phyloP scores from a whole-genome alignment of 108 stramenopile genomes.

The Chaetoceros tenuissimus region DNA sequence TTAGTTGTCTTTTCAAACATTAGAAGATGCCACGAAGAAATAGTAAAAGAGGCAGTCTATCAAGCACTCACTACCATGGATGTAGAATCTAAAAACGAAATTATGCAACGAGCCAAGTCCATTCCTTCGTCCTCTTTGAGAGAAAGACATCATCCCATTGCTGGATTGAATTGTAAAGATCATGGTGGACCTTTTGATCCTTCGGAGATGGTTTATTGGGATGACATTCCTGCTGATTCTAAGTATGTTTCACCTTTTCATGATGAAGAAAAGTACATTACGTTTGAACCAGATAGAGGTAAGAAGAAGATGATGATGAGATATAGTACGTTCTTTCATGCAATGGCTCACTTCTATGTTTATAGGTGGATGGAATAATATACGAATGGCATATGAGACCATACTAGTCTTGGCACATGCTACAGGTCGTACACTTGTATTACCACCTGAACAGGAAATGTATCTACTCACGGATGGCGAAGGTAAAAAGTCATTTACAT shows the following conservation, averaged over 20 bases:
- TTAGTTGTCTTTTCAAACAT: too few relatives aligned
- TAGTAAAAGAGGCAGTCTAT: too few relatives aligned
- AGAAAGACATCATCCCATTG: constrained; percentile 24
- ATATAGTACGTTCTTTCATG: too few relatives aligned
- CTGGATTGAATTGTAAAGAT: constrained; percentile 30
- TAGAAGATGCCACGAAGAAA: too few relatives aligned
- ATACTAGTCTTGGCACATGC: constrained; percentile 77
- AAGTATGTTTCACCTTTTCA: constrained; percentile 43
- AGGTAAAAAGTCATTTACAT: constrained; percentile 53
- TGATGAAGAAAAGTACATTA: constrained; percentile 48
- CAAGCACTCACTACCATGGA: too few relatives aligned
- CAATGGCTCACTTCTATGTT: too few relatives aligned
- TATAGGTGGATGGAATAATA: constrained; percentile 95
- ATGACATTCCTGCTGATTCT: constrained; percentile 60
- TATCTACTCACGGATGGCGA: constrained; percentile 34
- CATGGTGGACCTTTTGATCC: constrained; percentile 37
- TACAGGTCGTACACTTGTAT: constrained; percentile 83
- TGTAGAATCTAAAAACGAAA: too few relatives aligned
- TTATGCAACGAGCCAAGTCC: too few relatives aligned
- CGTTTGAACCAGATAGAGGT: constrained; percentile 86
- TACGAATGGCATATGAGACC: constrained; percentile 92
- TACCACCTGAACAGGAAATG: constrained; percentile 78
- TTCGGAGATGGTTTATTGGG: constrained; percentile 80
- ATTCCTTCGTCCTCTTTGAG: too few relatives aligned
- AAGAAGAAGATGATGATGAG: too few relatives aligned